These are phyloP conservation scores for Phytomonas sp. DNA, from an alignment of 208 protist species.

Conservation along the genomic window DNA sequence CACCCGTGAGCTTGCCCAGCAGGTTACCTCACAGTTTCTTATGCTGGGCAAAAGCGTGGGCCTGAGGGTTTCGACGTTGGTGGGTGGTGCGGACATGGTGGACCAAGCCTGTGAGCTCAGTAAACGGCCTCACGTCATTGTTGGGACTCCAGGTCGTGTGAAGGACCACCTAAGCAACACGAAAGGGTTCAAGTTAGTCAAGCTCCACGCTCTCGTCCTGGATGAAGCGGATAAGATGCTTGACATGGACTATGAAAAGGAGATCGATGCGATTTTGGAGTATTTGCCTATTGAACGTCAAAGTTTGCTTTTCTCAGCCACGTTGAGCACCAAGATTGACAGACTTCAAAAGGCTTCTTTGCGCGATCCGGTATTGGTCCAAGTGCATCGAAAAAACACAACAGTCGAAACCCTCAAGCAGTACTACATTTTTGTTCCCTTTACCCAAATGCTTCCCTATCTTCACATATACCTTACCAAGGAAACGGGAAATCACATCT, in stretches of 20 bases:
- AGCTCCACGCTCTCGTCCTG: slow-evolving; percentile 94
- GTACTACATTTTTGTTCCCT: slow-evolving; percentile 97
- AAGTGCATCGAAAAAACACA: slow-evolving; percentile 94
- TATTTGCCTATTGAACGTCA: slow-evolving; percentile 80
- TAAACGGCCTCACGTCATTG: slow-evolving; percentile 95
- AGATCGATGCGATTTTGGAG: slow-evolving; percentile 95
- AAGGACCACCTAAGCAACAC: slow-evolving; percentile 98
- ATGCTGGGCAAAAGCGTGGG: slow-evolving; percentile 88
- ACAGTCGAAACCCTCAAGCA: slow-evolving; percentile 95
- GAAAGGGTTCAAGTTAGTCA: slow-evolving; percentile 95
- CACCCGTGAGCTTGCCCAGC: slow-evolving; percentile 97
- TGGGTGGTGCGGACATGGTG: slow-evolving; percentile 94
- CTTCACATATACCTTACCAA: slow-evolving; percentile 84
- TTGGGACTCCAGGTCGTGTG: slow-evolving; percentile 97
- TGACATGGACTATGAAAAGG: slow-evolving; percentile 98
- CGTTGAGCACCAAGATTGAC: slow-evolving; percentile 96
- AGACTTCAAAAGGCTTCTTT: slow-evolving; percentile 97
- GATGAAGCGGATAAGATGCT: slow-evolving; percentile 99
- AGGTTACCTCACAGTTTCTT: slow-evolving; percentile 94
- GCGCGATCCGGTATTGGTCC: slow-evolving; percentile 93
- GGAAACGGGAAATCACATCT: slow-evolving; percentile 86
- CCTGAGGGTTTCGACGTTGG: slow-evolving; percentile 82
- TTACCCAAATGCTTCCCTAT: slow-evolving; percentile 85
- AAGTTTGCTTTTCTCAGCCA: slow-evolving; percentile 97
- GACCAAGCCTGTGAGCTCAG: slow-evolving; percentile 92